phyloP scores from a whole-genome alignment of 2,329 filamentous ascomycete species.

The Monosporascus sp. region DNA sequence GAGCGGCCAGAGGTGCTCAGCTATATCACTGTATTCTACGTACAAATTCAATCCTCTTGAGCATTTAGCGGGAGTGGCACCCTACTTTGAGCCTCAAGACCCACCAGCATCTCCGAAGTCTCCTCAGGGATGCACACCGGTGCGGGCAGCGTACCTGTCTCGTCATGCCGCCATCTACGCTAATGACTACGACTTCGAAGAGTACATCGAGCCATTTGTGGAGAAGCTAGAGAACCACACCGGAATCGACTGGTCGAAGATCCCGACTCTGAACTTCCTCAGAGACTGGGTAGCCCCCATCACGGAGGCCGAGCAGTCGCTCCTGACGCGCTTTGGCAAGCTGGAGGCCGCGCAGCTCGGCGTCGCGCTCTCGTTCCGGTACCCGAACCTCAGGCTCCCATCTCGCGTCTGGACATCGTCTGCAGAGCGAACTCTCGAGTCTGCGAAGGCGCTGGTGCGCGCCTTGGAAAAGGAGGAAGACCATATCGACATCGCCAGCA shows the following conservation, averaged over 20 bases:
- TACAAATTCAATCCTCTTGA: conserved; percentile 50
- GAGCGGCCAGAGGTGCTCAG: not conserved
- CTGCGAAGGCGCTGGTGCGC: conserved; percentile 52
- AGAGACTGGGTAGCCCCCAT: conserved; percentile 52
- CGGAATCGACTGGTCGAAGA: conserved; percentile 48
- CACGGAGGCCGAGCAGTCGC: conserved; percentile 49
- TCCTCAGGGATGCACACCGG: conserved; percentile 46
- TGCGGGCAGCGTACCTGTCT: conserved; percentile 48
- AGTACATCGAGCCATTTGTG: conserved; percentile 52
- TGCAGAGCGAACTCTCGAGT: conserved; percentile 55
- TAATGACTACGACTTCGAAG: conserved; percentile 54
- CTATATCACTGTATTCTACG: conserved; percentile 33
- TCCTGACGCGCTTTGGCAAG: conserved; percentile 57
- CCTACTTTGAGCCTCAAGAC: conserved; percentile 52
- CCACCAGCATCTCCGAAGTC: conserved; percentile 37
- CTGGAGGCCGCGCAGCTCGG: conserved; percentile 57
- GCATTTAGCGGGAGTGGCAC: conserved; percentile 50
- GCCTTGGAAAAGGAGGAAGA: conserved; percentile 50
- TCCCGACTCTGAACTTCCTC: conserved; percentile 52
- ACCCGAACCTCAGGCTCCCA: conserved; percentile 48
- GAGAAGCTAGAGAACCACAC: conserved; percentile 55
- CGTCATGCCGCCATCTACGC: conserved; percentile 58
- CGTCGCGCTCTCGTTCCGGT: conserved; percentile 52
- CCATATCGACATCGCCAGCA: conserved; percentile 47
- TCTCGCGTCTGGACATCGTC: conserved; percentile 57